phyloP scores from a whole-genome alignment of 257 asterid species.

The Forsythia suspensa region DNA sequence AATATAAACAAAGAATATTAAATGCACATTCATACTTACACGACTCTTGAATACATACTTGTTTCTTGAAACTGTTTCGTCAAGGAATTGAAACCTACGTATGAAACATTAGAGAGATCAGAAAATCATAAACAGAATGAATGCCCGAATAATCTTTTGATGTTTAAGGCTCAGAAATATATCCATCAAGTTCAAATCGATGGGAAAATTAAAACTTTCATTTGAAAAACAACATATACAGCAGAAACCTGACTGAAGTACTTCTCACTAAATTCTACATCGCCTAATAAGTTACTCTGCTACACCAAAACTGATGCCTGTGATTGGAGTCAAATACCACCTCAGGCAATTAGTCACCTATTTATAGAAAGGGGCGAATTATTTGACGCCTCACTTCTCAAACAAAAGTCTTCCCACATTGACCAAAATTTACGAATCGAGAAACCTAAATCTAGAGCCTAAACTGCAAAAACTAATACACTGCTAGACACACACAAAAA shows the following conservation, averaged over 20 bases:
- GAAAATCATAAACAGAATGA: neutral
- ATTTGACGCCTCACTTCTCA: conserved; percentile 5
- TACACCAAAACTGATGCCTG: conserved; percentile 33
- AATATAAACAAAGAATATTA: neutral
- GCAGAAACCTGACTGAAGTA: conserved; percentile 2
- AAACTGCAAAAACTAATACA: conserved; percentile 10
- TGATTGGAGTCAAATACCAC: neutral
- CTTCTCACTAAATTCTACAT: conserved; percentile 5
- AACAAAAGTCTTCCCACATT: neutral
- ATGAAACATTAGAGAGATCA: neutral
- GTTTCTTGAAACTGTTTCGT: neutral
- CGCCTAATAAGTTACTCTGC: conserved; percentile 20
- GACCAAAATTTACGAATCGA: too few relatives aligned
- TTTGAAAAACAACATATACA: conserved; percentile 17
- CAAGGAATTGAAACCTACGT: neutral
- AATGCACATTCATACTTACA: neutral
- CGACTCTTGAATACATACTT: neutral
- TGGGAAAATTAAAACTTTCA: neutral
- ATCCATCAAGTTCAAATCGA: neutral
- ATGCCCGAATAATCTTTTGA: neutral
- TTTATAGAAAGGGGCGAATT: conserved; percentile 20
- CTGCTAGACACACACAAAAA: neutral
- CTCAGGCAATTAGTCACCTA: conserved; percentile 18
- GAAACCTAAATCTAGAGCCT: neutral
- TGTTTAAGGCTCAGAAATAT: neutral